Base-by-base conservation (phyloP, 108 stramenopile species). In the Cylindrotheca closterium region DNA sequence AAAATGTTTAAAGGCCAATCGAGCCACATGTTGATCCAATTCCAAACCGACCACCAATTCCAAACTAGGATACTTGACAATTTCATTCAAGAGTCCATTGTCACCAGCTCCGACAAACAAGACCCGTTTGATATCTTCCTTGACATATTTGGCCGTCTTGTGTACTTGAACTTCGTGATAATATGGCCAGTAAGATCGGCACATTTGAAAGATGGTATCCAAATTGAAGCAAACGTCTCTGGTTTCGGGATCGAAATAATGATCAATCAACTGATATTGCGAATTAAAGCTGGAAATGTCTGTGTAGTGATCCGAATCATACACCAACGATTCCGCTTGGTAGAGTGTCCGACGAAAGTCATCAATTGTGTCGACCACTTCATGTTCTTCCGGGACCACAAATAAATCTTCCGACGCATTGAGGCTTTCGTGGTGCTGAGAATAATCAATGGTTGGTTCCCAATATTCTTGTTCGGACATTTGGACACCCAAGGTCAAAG, bases 161-260 rank as follows among this genome's bases (percentile, higher is more conserved):
- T 86, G 79, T 27, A 86, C 79, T 37, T 64, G 70, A 21, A 67
- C 74, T 51, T 86, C 85, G 30, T 86, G 85, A 63, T 86, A 86
- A 57, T 86, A 82, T 3, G 85, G 85, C 8, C 66, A 30, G 48
- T 85, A 85, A 23, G 69, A 65, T 47, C 73, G 55, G 25, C 87
- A 88, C 45, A 84, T 88, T 60, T 88, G 87, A 22, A 88, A 52
- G 25, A 77, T 81, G 46, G 73, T 70, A 60, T 84, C 83, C 24
- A 89, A 62, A 54, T 74, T 71, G 69, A 89, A 76, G 68, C 88
- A 89, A 0, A 73, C 71, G 32, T 86, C 80, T 15, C 60, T 31
- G 25, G 7, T 52, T 47, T 51, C 2, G 7, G 31, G 22, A 48
- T 74, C 30, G n/a, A 53, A 34, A 19, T 26, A 63, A 54, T 58